A percentile compares a stretch with the other conserved stretches of the same genome.
phyloP scores from a whole-genome alignment of 2,329 filamentous ascomycete species.

The Aspergillus tubingensis region DNA sequence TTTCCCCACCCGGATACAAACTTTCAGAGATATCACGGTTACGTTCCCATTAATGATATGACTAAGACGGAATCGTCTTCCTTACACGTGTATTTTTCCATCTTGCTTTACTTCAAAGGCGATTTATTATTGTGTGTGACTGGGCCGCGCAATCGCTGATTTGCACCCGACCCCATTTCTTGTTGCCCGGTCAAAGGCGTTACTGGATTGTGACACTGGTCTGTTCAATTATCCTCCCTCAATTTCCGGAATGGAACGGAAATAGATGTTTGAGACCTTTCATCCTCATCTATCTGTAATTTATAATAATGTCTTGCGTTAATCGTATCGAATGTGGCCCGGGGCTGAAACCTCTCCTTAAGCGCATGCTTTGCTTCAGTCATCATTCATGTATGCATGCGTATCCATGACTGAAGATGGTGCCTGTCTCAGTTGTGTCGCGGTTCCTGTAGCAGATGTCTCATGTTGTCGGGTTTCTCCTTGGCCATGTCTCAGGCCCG shows the following conservation, averaged over 20 bases:
- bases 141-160: not conserved
- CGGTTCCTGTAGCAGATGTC: not conserved
- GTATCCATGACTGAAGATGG: not conserved
- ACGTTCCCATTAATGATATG: conserved; percentile 7
- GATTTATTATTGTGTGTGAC: not conserved
- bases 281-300: not conserved
- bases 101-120: not conserved
- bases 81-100: not conserved
- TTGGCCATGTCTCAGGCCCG: not conserved
- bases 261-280: not conserved
- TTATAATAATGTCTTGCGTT: not conserved
- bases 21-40: conserved; percentile 6
- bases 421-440: not conserved
- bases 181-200: not conserved
- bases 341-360: not conserved
- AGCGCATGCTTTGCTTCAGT: not conserved
- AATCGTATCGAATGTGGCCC: not conserved
- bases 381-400: not conserved
- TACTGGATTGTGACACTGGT: not conserved
- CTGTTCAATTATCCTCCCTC: not conserved
- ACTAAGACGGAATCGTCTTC: not conserved
- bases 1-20: not conserved
- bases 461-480: not conserved
- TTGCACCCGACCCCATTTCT: not conserved
- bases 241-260: not conserved